These are phyloP conservation scores for Pyrenula massariospora DNA, from an alignment of 495 filamentous ascomycete species.

Conservation along the genomic window DNA sequence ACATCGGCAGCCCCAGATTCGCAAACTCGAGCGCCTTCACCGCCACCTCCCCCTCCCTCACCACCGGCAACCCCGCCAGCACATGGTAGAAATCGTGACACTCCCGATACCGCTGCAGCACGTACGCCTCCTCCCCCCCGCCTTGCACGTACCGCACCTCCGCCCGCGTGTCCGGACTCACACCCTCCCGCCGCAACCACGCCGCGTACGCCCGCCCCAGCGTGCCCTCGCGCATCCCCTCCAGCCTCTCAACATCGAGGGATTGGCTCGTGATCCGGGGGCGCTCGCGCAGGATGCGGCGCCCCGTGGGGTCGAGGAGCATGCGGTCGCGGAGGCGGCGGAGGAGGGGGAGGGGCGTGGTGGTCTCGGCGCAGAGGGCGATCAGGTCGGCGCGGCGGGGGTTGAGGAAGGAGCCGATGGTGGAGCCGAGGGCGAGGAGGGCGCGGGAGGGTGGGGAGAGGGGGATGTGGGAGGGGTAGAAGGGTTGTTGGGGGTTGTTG, in stretches of 20 bases:
- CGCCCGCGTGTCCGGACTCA: slow-evolving; percentile 79
- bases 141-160: slow-evolving; percentile 84
- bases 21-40: slow-evolving; percentile 95
- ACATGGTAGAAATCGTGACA: slow-evolving; percentile 99
- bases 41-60: slow-evolving; percentile 87
- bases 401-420: slow-evolving; percentile 65
- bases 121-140: slow-evolving; percentile 82
- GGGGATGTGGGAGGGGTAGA: slow-evolving; percentile 84
- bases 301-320: slow-evolving; percentile 73
- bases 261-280: slow-evolving; percentile 78
- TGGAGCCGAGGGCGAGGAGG: slow-evolving; percentile 72
- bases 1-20: slow-evolving; percentile 92
- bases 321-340: slow-evolving; percentile 83
- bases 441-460: slow-evolving; percentile 66
- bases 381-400: slow-evolving; percentile 84
- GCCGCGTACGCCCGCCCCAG: slow-evolving; percentile 75
- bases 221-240: slow-evolving; percentile 56
- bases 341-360: slow-evolving; percentile 90
- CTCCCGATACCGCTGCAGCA: slow-evolving; percentile 97
- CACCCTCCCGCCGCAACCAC: slow-evolving; percentile 88
- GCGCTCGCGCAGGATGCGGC: slow-evolving; percentile 80
- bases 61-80: slow-evolving; percentile 79
- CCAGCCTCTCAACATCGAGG: slow-evolving; percentile 58
- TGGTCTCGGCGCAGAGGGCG: slow-evolving; percentile 84
- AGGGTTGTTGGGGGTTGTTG: neutral